A percentile compares a stretch with the other conserved stretches of the same genome.
Evolutionary conservation across 208 protist species (phyloP).

Genomic region (Wallacemonas sp.): DNA sequence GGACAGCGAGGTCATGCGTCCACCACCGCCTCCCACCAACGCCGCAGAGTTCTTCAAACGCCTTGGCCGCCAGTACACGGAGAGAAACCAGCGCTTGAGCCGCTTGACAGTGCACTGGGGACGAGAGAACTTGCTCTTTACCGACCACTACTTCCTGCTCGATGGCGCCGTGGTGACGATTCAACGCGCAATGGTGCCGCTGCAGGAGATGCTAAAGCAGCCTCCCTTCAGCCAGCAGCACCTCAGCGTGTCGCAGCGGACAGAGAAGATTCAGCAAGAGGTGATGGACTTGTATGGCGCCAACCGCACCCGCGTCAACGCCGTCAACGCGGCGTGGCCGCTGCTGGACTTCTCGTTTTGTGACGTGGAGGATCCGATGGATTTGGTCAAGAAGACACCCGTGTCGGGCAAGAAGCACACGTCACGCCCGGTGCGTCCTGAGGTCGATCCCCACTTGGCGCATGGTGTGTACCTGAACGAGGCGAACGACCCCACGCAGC

Average conservation of each 20-base stretch:
- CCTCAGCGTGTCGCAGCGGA: constrained; percentile 17
- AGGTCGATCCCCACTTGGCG: constrained; percentile 46
- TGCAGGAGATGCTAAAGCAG: constrained; percentile 55
- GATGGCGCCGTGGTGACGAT: constrained; percentile 78
- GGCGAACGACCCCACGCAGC: constrained; percentile 58
- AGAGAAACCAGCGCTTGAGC: constrained; percentile 80
- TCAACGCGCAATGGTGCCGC: constrained; percentile 68
- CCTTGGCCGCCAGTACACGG: constrained; percentile 69
- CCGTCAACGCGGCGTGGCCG: constrained; percentile 30
- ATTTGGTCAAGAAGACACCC: constrained; percentile 45
- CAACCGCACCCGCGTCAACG: constrained; percentile 29
- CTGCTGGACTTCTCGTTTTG: constrained; percentile 67
- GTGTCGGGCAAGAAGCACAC: constrained; percentile 50
- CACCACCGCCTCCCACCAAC: constrained; percentile 45
- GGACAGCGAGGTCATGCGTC: constrained; percentile 64
- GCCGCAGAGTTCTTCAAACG: constrained; percentile 51
- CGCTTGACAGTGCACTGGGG: constrained; percentile 72
- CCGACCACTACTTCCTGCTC: constrained; percentile 77
- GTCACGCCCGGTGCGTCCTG: constrained; percentile 22
- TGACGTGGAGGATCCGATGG: constrained; percentile 28
- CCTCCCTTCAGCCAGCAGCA: constrained; percentile 20
- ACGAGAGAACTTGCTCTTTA: constrained; percentile 62
- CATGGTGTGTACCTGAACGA: constrained; percentile 76
- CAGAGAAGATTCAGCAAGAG: constrained; percentile 15
- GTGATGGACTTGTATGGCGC: constrained; percentile 20